These are phyloP conservation scores for Solanum rostratum DNA, from an alignment of 257 asterid genomes.

Conservation along the genomic window DNA sequence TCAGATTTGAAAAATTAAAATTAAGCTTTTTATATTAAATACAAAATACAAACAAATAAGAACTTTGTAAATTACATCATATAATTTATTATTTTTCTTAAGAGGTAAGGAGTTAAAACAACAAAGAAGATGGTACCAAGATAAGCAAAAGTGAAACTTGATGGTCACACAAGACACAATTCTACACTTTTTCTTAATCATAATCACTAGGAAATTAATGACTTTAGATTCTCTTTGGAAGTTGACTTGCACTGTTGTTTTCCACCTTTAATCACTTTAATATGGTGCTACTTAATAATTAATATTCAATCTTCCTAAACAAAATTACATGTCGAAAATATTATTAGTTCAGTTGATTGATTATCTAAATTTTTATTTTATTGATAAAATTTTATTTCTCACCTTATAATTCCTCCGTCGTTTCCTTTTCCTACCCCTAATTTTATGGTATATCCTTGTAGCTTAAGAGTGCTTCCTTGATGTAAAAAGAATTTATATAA, in stretches of 20 bases:
- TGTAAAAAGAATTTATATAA: neutral
- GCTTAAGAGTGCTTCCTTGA: neutral
- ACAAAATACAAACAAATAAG: neutral
- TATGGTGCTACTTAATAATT: neutral
- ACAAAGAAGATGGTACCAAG: neutral
- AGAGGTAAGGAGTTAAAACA: neutral
- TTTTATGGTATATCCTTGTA: neutral
- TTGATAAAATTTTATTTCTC: too few relatives aligned
- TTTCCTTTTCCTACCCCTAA: neutral
- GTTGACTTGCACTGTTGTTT: conserved; percentile 17
- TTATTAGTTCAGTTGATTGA: too few relatives aligned
- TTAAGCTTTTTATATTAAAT: neutral
- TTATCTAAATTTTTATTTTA: too few relatives aligned
- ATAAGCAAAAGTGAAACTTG: too few relatives aligned
- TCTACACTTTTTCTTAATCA: neutral
- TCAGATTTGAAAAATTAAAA: neutral
- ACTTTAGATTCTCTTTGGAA: conserved; percentile 9
- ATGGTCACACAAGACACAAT: neutral
- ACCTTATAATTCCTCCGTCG: neutral
- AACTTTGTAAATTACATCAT: too few relatives aligned
- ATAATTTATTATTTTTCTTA: neutral
- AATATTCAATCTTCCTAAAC: neutral
- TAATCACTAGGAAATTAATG: neutral
- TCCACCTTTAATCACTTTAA: neutral
- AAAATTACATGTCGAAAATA: neutral